These are phyloP conservation scores for Catharanthus roseus DNA, from an alignment of 257 asterid genomes.

Conservation along the genomic window DNA sequence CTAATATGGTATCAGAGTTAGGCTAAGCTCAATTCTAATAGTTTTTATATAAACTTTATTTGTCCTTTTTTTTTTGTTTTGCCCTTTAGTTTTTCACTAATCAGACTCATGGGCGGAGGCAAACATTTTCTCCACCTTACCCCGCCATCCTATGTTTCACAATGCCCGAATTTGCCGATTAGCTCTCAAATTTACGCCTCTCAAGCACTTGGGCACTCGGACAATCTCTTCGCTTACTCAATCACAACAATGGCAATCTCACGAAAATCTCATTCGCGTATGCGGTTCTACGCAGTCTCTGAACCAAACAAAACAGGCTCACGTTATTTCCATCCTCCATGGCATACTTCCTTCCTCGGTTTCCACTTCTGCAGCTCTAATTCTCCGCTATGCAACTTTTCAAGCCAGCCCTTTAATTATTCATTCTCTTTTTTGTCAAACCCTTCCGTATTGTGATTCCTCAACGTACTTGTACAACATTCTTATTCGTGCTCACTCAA, in stretches of 20 bases:
- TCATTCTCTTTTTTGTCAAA: conserved; percentile 31
- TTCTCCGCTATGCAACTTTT: conserved; percentile 59
- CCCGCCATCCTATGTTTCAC: conserved; percentile 34
- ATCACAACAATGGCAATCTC: conserved; percentile 14
- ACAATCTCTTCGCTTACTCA: conserved; percentile 10
- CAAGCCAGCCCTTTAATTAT: conserved; percentile 22
- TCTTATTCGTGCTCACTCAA: conserved; percentile 45
- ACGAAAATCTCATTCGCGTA: conserved; percentile 33
- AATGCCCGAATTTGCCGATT: conserved; percentile 22
- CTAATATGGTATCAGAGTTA: no score
- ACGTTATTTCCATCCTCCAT: conserved; percentile 41
- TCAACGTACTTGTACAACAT: conserved; percentile 61
- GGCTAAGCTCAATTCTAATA: no score
- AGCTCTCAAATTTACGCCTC: conserved; percentile 10
- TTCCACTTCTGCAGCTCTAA: conserved; percentile 54
- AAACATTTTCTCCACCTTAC: no score
- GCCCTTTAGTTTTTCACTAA: no score
- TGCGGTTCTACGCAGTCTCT: conserved; percentile 38
- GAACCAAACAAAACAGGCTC: conserved; percentile 49
- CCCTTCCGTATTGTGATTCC: conserved; percentile 38
- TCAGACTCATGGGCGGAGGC: no score
- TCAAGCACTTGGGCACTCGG: conserved; percentile 12
- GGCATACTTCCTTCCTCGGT: conserved; percentile 60
- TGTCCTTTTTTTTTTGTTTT: no score
- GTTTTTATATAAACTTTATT: no score